Evolutionary conservation across 2,329 filamentous ascomycete species (phyloP), one percentile per base, ranked within the genome.

Genomic region (Venturia oleaginea): DNA sequence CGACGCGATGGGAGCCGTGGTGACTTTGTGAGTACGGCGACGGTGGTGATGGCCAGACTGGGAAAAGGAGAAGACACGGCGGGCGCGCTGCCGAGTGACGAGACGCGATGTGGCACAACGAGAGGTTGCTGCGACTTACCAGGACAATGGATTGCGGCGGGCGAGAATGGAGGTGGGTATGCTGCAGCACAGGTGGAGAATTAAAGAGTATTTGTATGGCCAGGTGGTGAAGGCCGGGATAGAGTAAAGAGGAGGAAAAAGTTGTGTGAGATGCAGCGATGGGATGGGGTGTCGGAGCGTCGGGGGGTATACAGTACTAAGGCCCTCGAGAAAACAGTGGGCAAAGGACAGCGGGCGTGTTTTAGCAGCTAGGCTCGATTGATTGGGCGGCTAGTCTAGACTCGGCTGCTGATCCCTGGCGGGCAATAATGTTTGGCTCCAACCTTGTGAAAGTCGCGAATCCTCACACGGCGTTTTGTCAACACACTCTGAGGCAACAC

Each of bases 31-130:
- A 51, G 43, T 24, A 37, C 40, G 62, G 42, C 24, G 62, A 43
- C 62, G 51, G 51, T 63, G 27, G 48, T 55, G 43, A 38, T 57
- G 34, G 46, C 34, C 46, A 10, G 11, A 40, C 24, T n/a, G 34
- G 43, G 51, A 63, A 63, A 63, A 63, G 62, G 62, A 63, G 62
- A 63, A 40, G 46, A 22, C 46, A 42, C 40, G 6, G 24, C 27
- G 51, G 34, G 46, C 62, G 62, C 62, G 62, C 60, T 48, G 42
- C 40, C 19, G 15, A 32, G 60, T 34, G 60, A 63, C 30, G 34
- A 46, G 60, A 62, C 60, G 60, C 62, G 62, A 63, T 48, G 51
- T 55, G 62, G 40, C 62, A 63, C 62, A 57, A 34, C 30, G 4
- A n/a, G 51, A 57, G 51, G 10, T 17, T 15, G n/a, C 19, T 51